Percentiles rank a stretch among this genome's conserved stretches.
phyloP scores from a whole-genome alignment of 2,329 filamentous ascomycete species.

The Grosmannia penicillata region DNA sequence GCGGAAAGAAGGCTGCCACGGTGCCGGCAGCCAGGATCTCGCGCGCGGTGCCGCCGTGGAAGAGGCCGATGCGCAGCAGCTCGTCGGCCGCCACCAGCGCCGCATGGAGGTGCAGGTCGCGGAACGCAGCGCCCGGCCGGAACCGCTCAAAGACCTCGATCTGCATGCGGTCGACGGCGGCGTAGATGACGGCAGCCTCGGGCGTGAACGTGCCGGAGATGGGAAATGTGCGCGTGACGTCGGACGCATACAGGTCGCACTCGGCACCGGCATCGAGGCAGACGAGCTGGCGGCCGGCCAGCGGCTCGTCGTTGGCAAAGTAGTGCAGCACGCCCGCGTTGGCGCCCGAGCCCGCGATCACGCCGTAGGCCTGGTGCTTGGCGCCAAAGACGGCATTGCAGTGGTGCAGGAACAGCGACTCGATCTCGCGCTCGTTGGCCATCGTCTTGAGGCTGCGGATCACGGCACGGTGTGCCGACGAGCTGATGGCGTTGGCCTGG shows the following conservation, averaged over 20 bases:
- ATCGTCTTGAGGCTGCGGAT: slow-evolving; percentile 48
- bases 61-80: slow-evolving; percentile 55
- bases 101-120: slow-evolving; percentile 58
- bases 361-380: slow-evolving; percentile 66
- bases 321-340: slow-evolving; percentile 85
- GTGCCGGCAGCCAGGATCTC: slow-evolving; percentile 38
- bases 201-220: slow-evolving; percentile 52
- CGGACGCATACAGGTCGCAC: slow-evolving; percentile 72
- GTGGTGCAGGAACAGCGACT: slow-evolving; percentile 59
- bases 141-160: slow-evolving; percentile 54
- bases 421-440: slow-evolving; percentile 67
- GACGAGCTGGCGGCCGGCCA: slow-evolving; percentile 56
- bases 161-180: slow-evolving; percentile 72
- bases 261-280: slow-evolving; percentile 83
- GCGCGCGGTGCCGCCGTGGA: slow-evolving; percentile 44
- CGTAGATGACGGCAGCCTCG: slow-evolving; percentile 60
- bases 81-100: slow-evolving; percentile 58
- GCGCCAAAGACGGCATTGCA: slow-evolving; percentile 56
- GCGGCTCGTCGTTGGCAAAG: slow-evolving; percentile 57
- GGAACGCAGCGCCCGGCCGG: slow-evolving; percentile 54
- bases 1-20: slow-evolving; percentile 49
- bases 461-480: slow-evolving; percentile 60
- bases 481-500: slow-evolving; percentile 67
- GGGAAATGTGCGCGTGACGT: slow-evolving; percentile 81
- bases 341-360: slow-evolving; percentile 75